A percentile compares a stretch with the other conserved stretches of the same genome.
These are phyloP conservation scores for Aspergillus pseudoglaucus DNA, from an alignment of 2,329 filamentous ascomycete genomes.

Conservation along the genomic window DNA sequence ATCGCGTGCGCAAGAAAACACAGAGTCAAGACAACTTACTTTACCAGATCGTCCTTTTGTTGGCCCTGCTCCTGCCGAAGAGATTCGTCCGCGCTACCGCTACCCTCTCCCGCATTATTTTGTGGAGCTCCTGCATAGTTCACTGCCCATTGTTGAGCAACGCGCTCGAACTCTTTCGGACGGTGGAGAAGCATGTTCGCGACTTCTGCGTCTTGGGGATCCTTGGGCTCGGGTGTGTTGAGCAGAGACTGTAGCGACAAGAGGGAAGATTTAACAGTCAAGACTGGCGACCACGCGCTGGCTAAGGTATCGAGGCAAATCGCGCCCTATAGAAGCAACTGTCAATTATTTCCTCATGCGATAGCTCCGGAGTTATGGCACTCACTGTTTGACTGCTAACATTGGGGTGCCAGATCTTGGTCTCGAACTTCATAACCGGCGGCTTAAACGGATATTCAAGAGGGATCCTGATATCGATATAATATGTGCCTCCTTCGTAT, in stretches of 20 bases:
- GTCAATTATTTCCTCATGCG: background rate
- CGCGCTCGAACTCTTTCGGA: constrained; percentile 70
- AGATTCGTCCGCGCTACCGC: constrained; percentile 47
- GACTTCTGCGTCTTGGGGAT: constrained; percentile 94
- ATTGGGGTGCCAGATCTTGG: constrained; percentile 96
- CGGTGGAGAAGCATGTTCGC: constrained; percentile 79
- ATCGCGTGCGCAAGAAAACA: background rate
- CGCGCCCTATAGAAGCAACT: constrained; percentile 59
- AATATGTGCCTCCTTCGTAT: constrained; percentile 78
- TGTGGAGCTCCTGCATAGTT: constrained; percentile 70
- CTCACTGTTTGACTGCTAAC: constrained; percentile 86
- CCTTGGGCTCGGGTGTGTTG: constrained; percentile 87
- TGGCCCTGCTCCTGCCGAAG: constrained; percentile 52
- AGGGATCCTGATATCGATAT: constrained; percentile 81
- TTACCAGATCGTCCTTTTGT: constrained; percentile 49
- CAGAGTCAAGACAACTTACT: constrained; percentile 32
- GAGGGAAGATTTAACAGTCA: constrained; percentile 92
- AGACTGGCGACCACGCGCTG: constrained; percentile 85
- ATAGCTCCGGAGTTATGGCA: constrained; percentile 10
- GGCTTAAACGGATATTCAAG: constrained; percentile 89
- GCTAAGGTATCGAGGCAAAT: constrained; percentile 94
- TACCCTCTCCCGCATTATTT: constrained; percentile 48
- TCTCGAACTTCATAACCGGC: constrained; percentile 83
- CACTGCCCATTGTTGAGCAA: constrained; percentile 87
- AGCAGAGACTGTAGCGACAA: constrained; percentile 90